Evolutionary conservation across 2,329 filamentous ascomycete genomes (phyloP).

Genomic region (Cercospora zeina): DNA sequence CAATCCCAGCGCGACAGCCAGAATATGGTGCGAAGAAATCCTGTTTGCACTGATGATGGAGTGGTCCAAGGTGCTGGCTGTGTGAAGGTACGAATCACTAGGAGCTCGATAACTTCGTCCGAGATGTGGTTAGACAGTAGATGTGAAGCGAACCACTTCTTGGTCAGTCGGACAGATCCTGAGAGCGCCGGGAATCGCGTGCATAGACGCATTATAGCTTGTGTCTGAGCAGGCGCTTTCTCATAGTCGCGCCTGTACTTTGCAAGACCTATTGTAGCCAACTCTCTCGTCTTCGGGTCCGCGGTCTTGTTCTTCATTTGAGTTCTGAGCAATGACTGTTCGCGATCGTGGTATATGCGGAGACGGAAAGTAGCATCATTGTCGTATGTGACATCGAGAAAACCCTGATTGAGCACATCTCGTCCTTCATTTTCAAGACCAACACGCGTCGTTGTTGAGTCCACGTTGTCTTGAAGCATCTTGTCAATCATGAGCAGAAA

Average conservation of each 20-base stretch:
- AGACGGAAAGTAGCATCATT: conserved; percentile 75
- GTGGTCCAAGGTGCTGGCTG: conserved; percentile 76
- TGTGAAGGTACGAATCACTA: conserved; percentile 76
- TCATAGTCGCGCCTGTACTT: conserved; percentile 70
- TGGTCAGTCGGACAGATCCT: conserved; percentile 77
- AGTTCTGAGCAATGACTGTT: conserved; percentile 77
- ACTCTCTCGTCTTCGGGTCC: conserved; percentile 65
- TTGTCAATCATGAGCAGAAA: conserved; percentile 75
- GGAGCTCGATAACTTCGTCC: conserved; percentile 80
- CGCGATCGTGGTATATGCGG: conserved; percentile 84
- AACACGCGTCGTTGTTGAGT: conserved; percentile 65
- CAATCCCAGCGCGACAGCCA: conserved; percentile 90
- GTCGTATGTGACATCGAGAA: conserved; percentile 76
- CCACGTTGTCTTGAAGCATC: conserved; percentile 64
- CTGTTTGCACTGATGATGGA: conserved; percentile 74
- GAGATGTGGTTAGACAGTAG: conserved; percentile 74
- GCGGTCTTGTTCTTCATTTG: conserved; percentile 71
- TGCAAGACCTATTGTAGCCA: conserved; percentile 68
- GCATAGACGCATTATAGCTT: conserved; percentile 75
- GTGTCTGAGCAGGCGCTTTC: conserved; percentile 74
- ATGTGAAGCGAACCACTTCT: conserved; percentile 86
- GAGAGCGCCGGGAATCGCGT: conserved; percentile 79
- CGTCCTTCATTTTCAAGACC: conserved; percentile 75
- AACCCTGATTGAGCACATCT: conserved; percentile 73
- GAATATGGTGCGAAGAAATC: conserved; percentile 76